Conservation (phyloP, 129 eudicot genomes). For the Pittosporum tobira region DNA sequence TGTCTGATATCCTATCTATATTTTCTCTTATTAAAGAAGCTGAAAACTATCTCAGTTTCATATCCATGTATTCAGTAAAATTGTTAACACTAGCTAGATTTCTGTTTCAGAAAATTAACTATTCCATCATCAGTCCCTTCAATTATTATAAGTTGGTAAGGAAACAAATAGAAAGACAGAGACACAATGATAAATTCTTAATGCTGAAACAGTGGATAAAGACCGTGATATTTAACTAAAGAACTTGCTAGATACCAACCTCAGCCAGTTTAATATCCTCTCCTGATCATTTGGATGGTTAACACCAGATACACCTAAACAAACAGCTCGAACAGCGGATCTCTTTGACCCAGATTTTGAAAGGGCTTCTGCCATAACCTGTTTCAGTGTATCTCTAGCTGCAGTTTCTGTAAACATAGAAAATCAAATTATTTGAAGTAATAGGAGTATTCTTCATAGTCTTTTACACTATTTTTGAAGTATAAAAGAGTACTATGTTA, state of each 20-base stretch:
- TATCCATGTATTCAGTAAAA: background rate
- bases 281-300: constrained; percentile 78
- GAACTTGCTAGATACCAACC: constrained; percentile 30
- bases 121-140: no score
- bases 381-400: constrained; percentile 56
- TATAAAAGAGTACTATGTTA: background rate
- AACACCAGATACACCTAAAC: constrained; percentile 81
- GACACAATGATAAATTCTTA: background rate
- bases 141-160: background rate
- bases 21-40: background rate
- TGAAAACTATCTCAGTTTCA: background rate
- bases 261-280: constrained; percentile 59
- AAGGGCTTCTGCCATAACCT: constrained; percentile 74
- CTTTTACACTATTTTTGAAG: background rate
- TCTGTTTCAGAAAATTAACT: background rate
- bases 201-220: background rate
- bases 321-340: constrained; percentile 71
- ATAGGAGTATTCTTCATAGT: constrained; percentile 7
- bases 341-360: constrained; percentile 35
- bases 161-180: background rate
- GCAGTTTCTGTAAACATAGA: constrained; percentile 39
- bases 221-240: background rate
- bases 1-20: no score
- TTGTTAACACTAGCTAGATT: background rate
- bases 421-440: background rate